Conservation (phyloP, 139 green algal genomes). For the Chlorella sp. region DNA sequence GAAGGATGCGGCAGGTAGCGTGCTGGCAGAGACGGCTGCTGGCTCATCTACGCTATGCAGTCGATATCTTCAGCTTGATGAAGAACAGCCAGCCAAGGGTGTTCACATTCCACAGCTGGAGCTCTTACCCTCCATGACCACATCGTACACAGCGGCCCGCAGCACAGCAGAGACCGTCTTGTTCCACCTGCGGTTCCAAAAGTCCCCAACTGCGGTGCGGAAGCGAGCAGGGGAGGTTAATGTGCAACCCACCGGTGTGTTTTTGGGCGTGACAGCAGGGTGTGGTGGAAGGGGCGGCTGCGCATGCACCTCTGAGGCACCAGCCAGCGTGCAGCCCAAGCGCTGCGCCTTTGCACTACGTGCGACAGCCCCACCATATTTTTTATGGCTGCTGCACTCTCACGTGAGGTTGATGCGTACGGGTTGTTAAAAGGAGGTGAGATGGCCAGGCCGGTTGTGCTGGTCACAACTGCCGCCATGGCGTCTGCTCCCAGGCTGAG, state of each 20-base stretch:
- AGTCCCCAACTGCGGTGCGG: background rate
- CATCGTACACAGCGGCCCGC: background rate
- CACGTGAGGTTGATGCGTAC: background rate
- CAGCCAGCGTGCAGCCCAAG: too few relatives aligned
- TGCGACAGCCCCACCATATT: background rate
- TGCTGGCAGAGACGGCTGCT: background rate
- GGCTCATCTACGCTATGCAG: background rate
- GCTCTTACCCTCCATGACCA: background rate
- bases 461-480: slow-evolving; percentile 18
- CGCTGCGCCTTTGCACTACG: too few relatives aligned
- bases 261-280: background rate
- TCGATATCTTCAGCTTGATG: background rate
- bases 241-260: background rate
- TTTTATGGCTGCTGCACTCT: background rate
- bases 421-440: background rate
- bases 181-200: slow-evolving; percentile 6
- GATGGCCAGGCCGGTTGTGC: slow-evolving; percentile 26
- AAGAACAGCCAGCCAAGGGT: too few relatives aligned
- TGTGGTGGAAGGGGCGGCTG: background rate
- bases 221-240: background rate
- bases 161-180: background rate
- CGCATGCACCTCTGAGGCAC: background rate
- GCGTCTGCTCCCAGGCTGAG: background rate
- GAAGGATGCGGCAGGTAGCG: too few relatives aligned
- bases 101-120: background rate